Conservation (phyloP, 306 rosid species). For the Vigna trinervia region DNA sequence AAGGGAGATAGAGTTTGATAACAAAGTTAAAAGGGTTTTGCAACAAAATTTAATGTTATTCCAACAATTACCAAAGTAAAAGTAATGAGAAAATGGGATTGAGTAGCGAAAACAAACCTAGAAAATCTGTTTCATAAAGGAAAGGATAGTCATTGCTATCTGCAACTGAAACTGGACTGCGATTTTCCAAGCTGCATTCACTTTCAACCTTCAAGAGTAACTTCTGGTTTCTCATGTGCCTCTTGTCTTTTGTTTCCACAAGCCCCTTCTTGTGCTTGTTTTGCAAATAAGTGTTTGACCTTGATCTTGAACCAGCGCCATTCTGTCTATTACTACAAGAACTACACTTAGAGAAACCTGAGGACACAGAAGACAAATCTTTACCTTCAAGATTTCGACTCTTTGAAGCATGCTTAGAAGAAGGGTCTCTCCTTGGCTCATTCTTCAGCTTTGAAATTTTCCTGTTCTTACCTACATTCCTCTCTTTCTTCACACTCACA, state of each 20-base stretch:
- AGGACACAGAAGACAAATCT: conserved; percentile 47
- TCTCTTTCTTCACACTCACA: conserved; percentile 43
- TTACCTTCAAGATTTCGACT: conserved; percentile 31
- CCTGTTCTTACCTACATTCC: conserved; percentile 44
- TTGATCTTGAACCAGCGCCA: conserved; percentile 35
- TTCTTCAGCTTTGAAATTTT: conserved; percentile 64
- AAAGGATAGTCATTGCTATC: conserved; percentile 46
- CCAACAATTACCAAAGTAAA: conserved; percentile 1
- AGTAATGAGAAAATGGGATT: background rate
- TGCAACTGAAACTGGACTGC: conserved; percentile 63
- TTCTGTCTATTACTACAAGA: conserved; percentile 32
- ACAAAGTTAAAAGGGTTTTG: background rate
- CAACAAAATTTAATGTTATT: background rate
- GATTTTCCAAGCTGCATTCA: conserved; percentile 51
- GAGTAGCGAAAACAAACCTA: conserved; percentile 51
- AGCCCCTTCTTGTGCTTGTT: conserved; percentile 49
- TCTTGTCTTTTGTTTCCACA: conserved; percentile 43
- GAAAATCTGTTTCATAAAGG: conserved; percentile 37
- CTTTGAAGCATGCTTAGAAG: conserved; percentile 29
- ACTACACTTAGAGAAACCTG: conserved; percentile 25
- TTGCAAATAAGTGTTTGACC: conserved; percentile 27
- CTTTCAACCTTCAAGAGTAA: conserved; percentile 43
- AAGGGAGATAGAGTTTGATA: background rate
- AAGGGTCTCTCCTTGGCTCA: conserved; percentile 65
- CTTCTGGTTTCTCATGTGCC: conserved; percentile 40